Conservation (phyloP, 2,329 filamentous ascomycete genomes). For the Tolypocladium amazonense region DNA sequence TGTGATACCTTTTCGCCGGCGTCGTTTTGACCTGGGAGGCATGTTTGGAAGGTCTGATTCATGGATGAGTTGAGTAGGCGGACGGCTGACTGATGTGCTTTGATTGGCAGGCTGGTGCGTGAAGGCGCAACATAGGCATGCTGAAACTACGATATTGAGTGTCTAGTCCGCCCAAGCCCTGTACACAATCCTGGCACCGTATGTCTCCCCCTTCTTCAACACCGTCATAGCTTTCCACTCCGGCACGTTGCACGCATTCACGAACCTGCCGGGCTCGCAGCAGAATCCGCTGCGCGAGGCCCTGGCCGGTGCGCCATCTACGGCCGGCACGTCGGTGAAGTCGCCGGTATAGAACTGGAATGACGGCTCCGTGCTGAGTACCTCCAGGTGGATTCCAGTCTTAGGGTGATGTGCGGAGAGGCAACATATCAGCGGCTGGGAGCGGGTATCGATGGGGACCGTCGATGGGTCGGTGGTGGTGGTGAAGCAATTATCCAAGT, state of each 20-base stretch:
- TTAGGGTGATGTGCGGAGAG: constrained; percentile 63
- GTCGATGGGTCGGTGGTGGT: constrained; percentile 51
- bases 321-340: constrained; percentile 65
- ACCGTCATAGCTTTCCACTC: constrained; percentile 71
- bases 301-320: constrained; percentile 52
- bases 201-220: constrained; percentile 75
- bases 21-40: not conserved
- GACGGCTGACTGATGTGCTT: not conserved
- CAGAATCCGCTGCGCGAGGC: constrained; percentile 70
- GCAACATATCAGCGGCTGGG: constrained; percentile 51
- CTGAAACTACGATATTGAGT: not conserved
- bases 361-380: constrained; percentile 83
- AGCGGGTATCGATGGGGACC: constrained; percentile 57
- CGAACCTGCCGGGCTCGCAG: constrained; percentile 82
- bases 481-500: constrained; percentile 87
- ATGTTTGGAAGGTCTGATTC: not conserved
- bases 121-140: not conserved
- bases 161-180: constrained; percentile 66
- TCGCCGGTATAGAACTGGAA: constrained; percentile 97
- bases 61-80: not conserved
- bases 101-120: not conserved
- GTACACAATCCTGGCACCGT: constrained; percentile 74
- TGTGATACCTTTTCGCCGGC: not conserved
- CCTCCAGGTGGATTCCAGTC: constrained; percentile 71
- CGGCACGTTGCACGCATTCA: constrained; percentile 76